These are phyloP conservation scores for Hymenochaete sp. DNA, from an alignment of 1,284 basidiomycete genomes.

Conservation along the genomic window DNA sequence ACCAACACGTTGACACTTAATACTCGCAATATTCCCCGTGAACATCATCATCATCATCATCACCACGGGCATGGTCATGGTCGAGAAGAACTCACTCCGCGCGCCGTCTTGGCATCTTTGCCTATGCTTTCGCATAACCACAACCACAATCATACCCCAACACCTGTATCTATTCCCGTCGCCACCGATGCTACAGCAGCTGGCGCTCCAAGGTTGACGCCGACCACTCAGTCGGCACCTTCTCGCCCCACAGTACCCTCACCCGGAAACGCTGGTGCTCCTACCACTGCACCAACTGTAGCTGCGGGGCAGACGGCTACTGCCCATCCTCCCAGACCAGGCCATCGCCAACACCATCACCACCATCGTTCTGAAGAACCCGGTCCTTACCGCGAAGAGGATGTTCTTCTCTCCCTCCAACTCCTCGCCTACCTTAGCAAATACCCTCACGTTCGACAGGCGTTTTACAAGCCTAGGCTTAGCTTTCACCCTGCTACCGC, in stretches of 20 bases:
- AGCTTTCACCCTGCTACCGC: constrained; percentile 66
- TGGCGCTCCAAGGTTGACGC: not conserved
- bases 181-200: not conserved
- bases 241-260: not conserved
- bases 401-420: constrained; percentile 86
- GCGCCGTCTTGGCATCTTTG: constrained; percentile 18
- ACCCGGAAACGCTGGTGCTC: not conserved
- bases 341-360: constrained; percentile 20
- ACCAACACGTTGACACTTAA: constrained; percentile 22
- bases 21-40: constrained; percentile 10
- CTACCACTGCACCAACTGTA: constrained; percentile 1
- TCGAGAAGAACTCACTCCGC: constrained; percentile 21
- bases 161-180: constrained; percentile 7
- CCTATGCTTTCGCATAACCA: constrained; percentile 7
- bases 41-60: constrained; percentile 9
- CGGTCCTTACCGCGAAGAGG: constrained; percentile 86
- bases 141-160: constrained; percentile 5
- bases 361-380: constrained; percentile 28
- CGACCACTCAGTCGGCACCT: not conserved
- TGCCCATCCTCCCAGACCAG: constrained; percentile 2
- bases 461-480: constrained; percentile 81
- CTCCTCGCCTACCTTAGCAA: constrained; percentile 95
- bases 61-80: constrained; percentile 7
- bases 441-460: constrained; percentile 95
- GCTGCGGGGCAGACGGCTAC: not conserved